Evolutionary conservation across 2,329 filamentous ascomycete genomes (phyloP).

Genomic region (Cercospora zeina): DNA sequence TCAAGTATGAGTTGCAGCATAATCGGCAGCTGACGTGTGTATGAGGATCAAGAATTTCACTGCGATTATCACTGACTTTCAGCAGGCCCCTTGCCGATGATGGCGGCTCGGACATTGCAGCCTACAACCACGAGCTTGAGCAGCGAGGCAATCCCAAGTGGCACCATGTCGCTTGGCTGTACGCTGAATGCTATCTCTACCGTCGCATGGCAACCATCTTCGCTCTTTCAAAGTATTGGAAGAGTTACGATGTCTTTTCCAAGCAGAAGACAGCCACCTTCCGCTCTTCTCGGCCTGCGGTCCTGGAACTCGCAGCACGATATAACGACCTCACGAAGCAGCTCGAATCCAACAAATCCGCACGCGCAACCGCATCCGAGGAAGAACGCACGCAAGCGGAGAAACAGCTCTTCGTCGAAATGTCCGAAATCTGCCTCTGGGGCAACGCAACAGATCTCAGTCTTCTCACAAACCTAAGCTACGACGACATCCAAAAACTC

Average conservation of each 20-base stretch:
- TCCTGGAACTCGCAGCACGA: conserved; percentile 75
- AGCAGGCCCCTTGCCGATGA: conserved; percentile 72
- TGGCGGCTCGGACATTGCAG: conserved; percentile 69
- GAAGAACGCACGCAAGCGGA: conserved; percentile 66
- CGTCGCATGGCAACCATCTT: conserved; percentile 80
- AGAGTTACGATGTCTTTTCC: conserved; percentile 82
- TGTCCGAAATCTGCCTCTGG: conserved; percentile 97
- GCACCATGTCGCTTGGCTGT: conserved; percentile 87
- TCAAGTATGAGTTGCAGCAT: conserved; percentile 96
- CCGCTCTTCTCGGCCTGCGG: conserved; percentile 83
- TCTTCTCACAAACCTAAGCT: conserved; percentile 82
- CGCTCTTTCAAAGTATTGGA: conserved; percentile 76
- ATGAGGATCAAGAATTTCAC: neutral
- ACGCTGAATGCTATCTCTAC: conserved; percentile 91
- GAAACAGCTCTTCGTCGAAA: conserved; percentile 78
- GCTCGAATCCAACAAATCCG: conserved; percentile 56
- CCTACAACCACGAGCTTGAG: conserved; percentile 84
- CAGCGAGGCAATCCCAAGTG: conserved; percentile 72
- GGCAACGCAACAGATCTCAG: conserved; percentile 95
- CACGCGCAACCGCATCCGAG: conserved; percentile 48
- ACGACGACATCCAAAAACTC: conserved; percentile 95
- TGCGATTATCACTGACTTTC: conserved; percentile 6
- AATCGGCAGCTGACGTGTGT: conserved; percentile 73
- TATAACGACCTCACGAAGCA: conserved; percentile 73
- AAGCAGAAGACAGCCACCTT: conserved; percentile 91